Conservation (phyloP, 495 filamentous ascomycete species). For the Pyronema domesticum region DNA sequence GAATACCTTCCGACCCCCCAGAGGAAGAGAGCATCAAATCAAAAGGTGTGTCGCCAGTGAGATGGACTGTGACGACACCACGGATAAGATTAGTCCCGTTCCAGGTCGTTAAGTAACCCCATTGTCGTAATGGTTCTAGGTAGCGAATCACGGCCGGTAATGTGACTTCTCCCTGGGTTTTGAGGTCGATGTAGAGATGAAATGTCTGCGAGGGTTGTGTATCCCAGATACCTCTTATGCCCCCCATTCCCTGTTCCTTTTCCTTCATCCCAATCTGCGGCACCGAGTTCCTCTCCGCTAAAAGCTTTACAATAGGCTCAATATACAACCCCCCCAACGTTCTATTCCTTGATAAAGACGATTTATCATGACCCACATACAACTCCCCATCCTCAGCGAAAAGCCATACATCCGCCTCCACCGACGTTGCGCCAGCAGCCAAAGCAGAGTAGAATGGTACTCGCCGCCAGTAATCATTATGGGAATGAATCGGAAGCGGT, state of each 20-base stretch:
- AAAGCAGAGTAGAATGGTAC: constrained; percentile 50
- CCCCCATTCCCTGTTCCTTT: background rate
- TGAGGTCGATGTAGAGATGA: constrained; percentile 57
- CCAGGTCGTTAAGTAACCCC: constrained; percentile 44
- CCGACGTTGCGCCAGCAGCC: constrained; percentile 49
- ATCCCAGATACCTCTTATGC: constrained; percentile 42
- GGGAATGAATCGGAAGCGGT: constrained; percentile 37
- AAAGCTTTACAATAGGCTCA: constrained; percentile 40
- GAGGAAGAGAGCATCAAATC: constrained; percentile 33
- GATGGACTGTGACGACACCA: constrained; percentile 57
- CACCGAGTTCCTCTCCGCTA: constrained; percentile 36
- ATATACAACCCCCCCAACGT: constrained; percentile 49
- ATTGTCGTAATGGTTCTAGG: constrained; percentile 46
- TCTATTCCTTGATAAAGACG: constrained; percentile 33
- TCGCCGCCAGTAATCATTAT: constrained; percentile 83
- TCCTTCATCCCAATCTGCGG: background rate
- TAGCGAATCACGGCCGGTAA: constrained; percentile 42
- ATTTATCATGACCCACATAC: constrained; percentile 39
- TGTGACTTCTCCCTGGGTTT: constrained; percentile 34
- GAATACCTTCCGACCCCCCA: constrained; percentile 25
- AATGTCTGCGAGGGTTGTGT: constrained; percentile 43
- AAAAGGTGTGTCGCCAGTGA: constrained; percentile 63
- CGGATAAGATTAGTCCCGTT: constrained; percentile 30
- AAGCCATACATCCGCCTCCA: constrained; percentile 84
- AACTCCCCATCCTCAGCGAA: constrained; percentile 41